Evolutionary conservation across 352 stramenopile species (phyloP).

Genomic region (Globisporangium nodosum): DNA sequence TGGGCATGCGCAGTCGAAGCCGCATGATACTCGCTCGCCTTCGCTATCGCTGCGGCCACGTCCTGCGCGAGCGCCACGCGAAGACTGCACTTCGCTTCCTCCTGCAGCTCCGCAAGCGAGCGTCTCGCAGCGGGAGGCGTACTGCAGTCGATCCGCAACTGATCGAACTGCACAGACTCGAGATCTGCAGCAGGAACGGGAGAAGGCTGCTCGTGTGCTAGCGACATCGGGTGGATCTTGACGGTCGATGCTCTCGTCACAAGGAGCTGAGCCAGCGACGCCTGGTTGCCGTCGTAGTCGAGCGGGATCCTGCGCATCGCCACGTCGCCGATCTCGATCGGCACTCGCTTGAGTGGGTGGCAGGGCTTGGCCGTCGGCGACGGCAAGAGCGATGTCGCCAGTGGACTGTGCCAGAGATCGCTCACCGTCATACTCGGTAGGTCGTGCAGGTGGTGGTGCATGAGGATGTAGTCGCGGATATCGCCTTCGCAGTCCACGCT

Average conservation of each 20-base stretch:
- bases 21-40: slow-evolving; percentile 22
- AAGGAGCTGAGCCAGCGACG: slow-evolving; percentile 35
- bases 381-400: slow-evolving; percentile 23
- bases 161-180: background rate
- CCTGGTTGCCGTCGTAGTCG: slow-evolving; percentile 52
- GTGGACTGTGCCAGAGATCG: slow-evolving; percentile 47
- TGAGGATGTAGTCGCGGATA: slow-evolving; percentile 66
- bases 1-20: background rate
- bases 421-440: slow-evolving; percentile 51
- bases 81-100: slow-evolving; percentile 10
- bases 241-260: slow-evolving; percentile 14
- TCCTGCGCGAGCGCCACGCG: slow-evolving; percentile 32
- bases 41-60: slow-evolving; percentile 32
- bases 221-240: background rate
- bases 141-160: slow-evolving; percentile 17
- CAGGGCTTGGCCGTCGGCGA: slow-evolving; percentile 43
- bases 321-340: slow-evolving; percentile 63
- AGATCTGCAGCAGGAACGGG: background rate
- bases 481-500: slow-evolving; percentile 63
- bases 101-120: slow-evolving; percentile 8
- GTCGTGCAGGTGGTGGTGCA: slow-evolving; percentile 27
- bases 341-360: slow-evolving; percentile 36
- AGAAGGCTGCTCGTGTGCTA: background rate
- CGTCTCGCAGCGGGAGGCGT: background rate
- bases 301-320: slow-evolving; percentile 57